Evolutionary conservation across 106 monocot genomes (phyloP), one percentile per base, ranked within the genome.

Genomic region (Dendrobium chrysotoxum): DNA sequence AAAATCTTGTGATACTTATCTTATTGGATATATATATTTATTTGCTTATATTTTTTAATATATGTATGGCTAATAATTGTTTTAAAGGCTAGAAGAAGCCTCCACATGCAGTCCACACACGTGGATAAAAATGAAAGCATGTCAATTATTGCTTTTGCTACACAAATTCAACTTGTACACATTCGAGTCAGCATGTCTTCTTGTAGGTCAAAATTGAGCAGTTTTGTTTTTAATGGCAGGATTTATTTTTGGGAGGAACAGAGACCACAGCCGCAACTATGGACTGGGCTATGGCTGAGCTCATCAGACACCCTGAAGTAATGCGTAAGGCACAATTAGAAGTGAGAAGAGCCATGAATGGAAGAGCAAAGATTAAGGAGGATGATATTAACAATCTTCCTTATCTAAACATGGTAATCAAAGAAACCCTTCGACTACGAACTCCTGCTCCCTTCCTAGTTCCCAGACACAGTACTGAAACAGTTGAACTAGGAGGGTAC

Each of bases 231-330:
- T 35, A 35, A n/a, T 7, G 55, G 66, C 26, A 83, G 83, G 83
- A 83, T 42, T 57, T 83, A 25, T 26, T 78, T 53, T 17, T 78
- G 1, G 83, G 47, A 3, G 83, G 83, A 35, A 83, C 83, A 2
- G 83, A 78, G 18, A 83, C 83, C 18, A 47, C 78, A 28, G 28
- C 77, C 0, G 30, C 45, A 18, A 70, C 35, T 6, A 25, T 83
- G 13, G 75, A 68, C 1, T 83, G 83, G 83, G 78, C 70, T 3
- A 83, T 83, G 83, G 16, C 78, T 5, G 83, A 83, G 47, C 77
- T 83, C 20, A 72, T 83, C 38, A 67, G 64, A 40, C 77, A 83
- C 38, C 83, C 83, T 1, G 78, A 70, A 12, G 28, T 53, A 4
- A 83, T 83, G 83, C 45, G 70, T 25, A 83, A 76, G 53, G 78